Conservation (phyloP, 1,284 basidiomycete species). For the Tetrapyrgos nigripes region DNA sequence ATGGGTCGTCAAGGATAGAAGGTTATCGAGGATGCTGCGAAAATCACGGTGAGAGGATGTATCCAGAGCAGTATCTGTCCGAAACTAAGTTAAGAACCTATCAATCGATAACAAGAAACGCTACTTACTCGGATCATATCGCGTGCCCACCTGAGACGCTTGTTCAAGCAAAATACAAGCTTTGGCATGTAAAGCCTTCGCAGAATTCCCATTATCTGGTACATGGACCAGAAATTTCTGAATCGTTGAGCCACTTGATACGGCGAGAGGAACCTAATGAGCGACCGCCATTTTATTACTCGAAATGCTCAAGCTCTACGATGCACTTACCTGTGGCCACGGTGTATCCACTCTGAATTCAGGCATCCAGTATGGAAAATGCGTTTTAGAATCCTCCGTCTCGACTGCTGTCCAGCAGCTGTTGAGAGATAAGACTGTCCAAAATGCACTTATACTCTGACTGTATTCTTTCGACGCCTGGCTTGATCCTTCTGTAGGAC, state of each 20-base stretch:
- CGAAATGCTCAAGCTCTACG: slow-evolving; percentile 31
- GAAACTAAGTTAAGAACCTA: neutral
- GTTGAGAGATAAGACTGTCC: slow-evolving; percentile 17
- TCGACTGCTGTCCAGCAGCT: slow-evolving; percentile 16
- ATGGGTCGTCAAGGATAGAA: neutral
- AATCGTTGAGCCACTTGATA: slow-evolving; percentile 9
- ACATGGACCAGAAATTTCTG: slow-evolving; percentile 14
- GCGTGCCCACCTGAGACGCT: slow-evolving; percentile 1
- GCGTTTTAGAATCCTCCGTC: slow-evolving; percentile 26
- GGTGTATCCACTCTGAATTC: slow-evolving; percentile 17
- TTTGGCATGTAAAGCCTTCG: slow-evolving; percentile 16
- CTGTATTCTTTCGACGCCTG: slow-evolving; percentile 4
- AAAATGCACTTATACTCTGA: slow-evolving; percentile 17
- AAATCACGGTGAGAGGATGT: neutral
- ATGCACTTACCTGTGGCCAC: slow-evolving; percentile 32
- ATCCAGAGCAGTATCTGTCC: neutral
- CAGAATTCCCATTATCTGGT: slow-evolving; percentile 8
- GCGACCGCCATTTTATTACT: slow-evolving; percentile 12
- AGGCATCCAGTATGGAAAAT: neutral
- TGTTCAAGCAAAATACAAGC: slow-evolving; percentile 15
- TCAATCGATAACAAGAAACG: neutral
- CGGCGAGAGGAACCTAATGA: neutral
- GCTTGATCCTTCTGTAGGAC: neutral
- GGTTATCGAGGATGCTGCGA: neutral
- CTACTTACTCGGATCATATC: neutral